A percentile compares a stretch with the other conserved stretches of the same genome.
Conservation (phyloP, 1,284 basidiomycete species). For the Stygiomarasmius scandens region DNA sequence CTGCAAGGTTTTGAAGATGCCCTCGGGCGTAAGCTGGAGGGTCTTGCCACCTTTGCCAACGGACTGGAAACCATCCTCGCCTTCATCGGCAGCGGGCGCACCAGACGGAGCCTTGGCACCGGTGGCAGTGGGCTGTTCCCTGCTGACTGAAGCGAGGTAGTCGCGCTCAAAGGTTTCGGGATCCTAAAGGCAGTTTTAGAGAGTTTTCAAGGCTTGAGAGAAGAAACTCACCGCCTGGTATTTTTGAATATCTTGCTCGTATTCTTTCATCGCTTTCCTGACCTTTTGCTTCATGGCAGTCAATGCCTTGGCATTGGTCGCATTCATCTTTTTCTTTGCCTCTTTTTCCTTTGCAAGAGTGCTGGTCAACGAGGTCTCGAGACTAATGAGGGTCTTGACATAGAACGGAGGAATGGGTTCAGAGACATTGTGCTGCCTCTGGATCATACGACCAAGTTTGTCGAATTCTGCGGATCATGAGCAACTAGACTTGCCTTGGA, state of each 20-base stretch:
- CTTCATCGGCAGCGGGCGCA: slow-evolving; percentile 47
- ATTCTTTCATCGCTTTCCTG: slow-evolving; percentile 89
- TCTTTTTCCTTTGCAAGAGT: slow-evolving; percentile 88
- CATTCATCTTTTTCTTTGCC: slow-evolving; percentile 96
- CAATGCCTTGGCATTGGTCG: slow-evolving; percentile 90
- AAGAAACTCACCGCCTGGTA: slow-evolving; percentile 71
- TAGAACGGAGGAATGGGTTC: slow-evolving; percentile 91
- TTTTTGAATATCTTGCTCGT: slow-evolving; percentile 80
- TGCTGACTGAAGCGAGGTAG: slow-evolving; percentile 57
- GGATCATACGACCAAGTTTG: slow-evolving; percentile 89
- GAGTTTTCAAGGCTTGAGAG: not conserved
- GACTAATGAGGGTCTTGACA: slow-evolving; percentile 74
- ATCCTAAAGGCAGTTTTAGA: slow-evolving; percentile 55
- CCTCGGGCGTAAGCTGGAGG: slow-evolving; percentile 84
- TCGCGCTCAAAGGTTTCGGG: slow-evolving; percentile 87
- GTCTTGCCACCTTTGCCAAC: slow-evolving; percentile 91
- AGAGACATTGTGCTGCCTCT: slow-evolving; percentile 84
- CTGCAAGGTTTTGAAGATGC: slow-evolving; percentile 92
- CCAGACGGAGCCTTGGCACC: slow-evolving; percentile 19
- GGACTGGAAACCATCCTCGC: slow-evolving; percentile 82
- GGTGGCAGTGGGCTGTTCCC: slow-evolving; percentile 45
- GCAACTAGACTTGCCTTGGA: slow-evolving; percentile 6
- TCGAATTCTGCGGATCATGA: slow-evolving; percentile 85
- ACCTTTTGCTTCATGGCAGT: slow-evolving; percentile 98
- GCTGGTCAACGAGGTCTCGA: slow-evolving; percentile 78